These are phyloP conservation scores for Pseudopithomyces chartarum DNA, from an alignment of 2,329 filamentous ascomycete genomes.

Conservation along the genomic window DNA sequence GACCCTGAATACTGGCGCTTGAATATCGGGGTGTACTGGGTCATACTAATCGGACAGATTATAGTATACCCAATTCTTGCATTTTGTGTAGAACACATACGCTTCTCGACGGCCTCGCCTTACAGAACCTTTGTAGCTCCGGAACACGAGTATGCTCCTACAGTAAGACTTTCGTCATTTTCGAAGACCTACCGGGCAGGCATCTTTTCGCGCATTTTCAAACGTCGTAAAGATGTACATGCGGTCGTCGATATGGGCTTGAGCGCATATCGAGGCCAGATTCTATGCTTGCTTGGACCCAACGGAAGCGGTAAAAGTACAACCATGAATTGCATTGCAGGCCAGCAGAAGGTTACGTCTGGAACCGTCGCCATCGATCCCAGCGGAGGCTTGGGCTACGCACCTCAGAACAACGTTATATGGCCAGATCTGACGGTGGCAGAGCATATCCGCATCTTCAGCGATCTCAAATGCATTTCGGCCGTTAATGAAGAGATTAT, in stretches of 20 bases:
- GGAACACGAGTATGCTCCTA: slow-evolving; percentile 32
- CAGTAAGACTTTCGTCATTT: slow-evolving; percentile 42
- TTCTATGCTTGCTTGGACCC: slow-evolving; percentile 31
- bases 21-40: slow-evolving; percentile 24
- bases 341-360: slow-evolving; percentile 26
- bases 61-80: slow-evolving; percentile 26
- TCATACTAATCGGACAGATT: slow-evolving; percentile 28
- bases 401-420: slow-evolving; percentile 32
- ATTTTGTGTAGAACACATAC: slow-evolving; percentile 22
- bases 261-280: slow-evolving; percentile 27
- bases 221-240: slow-evolving; percentile 21
- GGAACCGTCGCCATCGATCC: slow-evolving; percentile 28
- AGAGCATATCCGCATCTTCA: slow-evolving; percentile 36
- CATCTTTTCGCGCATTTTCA: slow-evolving; percentile 24
- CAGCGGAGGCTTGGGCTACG: slow-evolving; percentile 30
- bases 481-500: slow-evolving; percentile 56
- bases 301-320: slow-evolving; percentile 35
- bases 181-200: slow-evolving; percentile 26
- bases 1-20: slow-evolving; percentile 16
- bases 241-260: slow-evolving; percentile 27
- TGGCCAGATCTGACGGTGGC: slow-evolving; percentile 34
- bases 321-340: slow-evolving; percentile 30
- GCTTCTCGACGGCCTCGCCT: slow-evolving; percentile 28
- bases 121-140: slow-evolving; percentile 39
- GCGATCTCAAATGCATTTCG: slow-evolving; percentile 28